A percentile compares a stretch with the other conserved stretches of the same genome.
These are phyloP conservation scores for Dictyostelium capitatum DNA, from an alignment of 78 protist species.

Conservation along the genomic window DNA sequence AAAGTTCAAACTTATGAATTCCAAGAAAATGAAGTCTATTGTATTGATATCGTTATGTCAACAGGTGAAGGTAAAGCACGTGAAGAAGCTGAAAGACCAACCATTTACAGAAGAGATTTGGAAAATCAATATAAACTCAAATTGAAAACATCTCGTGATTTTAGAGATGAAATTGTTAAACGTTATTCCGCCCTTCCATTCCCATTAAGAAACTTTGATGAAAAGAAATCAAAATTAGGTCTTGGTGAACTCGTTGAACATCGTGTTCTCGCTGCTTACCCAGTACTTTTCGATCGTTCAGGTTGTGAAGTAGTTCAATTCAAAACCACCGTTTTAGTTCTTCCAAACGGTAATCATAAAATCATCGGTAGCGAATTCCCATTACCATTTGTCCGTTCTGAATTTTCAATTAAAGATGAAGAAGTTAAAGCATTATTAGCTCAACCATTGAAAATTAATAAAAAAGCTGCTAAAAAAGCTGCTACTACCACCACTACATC, in stretches of 20 bases:
- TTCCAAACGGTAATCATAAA: constrained; percentile 77
- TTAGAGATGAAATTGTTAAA: constrained; percentile 83
- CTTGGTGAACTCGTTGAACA: constrained; percentile 93
- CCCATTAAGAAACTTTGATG: constrained; percentile 88
- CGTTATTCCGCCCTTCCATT: constrained; percentile 82
- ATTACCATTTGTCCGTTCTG: constrained; percentile 57
- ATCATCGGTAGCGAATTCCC: constrained; percentile 39
- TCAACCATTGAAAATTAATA: constrained; percentile 38
- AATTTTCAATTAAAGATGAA: constrained; percentile 27
- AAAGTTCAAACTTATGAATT: constrained; percentile 56
- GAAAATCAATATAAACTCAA: constrained; percentile 91
- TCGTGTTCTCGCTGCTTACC: constrained; percentile 91
- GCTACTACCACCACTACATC: neutral
- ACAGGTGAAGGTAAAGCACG: constrained; percentile 95
- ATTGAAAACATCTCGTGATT: constrained; percentile 92
- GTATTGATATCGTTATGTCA: constrained; percentile 94
- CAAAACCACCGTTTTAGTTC: constrained; percentile 91
- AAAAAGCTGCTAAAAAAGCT: constrained; percentile 20
- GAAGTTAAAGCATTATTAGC: constrained; percentile 6
- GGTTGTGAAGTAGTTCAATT: constrained; percentile 94
- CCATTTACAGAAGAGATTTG: constrained; percentile 94
- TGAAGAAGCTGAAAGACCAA: constrained; percentile 73
- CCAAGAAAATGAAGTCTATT: constrained; percentile 88
- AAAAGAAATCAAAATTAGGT: constrained; percentile 91
- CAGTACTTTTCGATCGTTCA: constrained; percentile 92